A percentile compares a stretch with the other conserved stretches of the same genome.
Conservation (phyloP, 805 yeast species). For the Hanseniaspora guilliermondii region DNA sequence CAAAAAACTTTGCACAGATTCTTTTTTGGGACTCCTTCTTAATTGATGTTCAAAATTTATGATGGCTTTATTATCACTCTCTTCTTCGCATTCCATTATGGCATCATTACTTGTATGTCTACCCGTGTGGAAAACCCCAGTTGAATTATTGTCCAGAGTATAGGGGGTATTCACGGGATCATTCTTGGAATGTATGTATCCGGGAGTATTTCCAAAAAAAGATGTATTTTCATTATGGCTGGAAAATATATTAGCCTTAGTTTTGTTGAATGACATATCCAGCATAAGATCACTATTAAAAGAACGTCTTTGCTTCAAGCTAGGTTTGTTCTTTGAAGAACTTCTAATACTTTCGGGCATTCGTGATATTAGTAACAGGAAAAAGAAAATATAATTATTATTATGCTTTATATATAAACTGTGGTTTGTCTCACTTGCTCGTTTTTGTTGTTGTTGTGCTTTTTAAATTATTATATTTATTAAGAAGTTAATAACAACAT, state of each 20-base stretch:
- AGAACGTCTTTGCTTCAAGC: slow-evolving; percentile 3
- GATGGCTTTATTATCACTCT: neutral
- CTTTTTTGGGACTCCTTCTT: neutral
- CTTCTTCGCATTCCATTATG: slow-evolving; percentile 7
- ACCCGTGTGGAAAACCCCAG: neutral
- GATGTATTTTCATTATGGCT: neutral
- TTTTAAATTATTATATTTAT: no score
- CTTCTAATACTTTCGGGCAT: neutral
- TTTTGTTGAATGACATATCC: neutral
- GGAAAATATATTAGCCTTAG: neutral
- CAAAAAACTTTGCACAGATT: neutral
- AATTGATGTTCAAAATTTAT: neutral
- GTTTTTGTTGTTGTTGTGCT: no score
- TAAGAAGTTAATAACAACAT: no score
- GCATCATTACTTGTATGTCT: neutral
- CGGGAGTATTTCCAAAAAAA: neutral
- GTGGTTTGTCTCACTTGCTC: neutral
- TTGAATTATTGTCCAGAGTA: neutral
- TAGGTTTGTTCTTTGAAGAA: neutral
- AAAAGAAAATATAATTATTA: no score
- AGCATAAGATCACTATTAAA: neutral
- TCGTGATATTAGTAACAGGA: no score
- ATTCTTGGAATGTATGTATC: neutral
- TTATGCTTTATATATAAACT: neutral
- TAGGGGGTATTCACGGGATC: slow-evolving; percentile 6